Percentiles rank a stretch among this genome's conserved stretches.
Conservation (phyloP, 2,329 filamentous ascomycete species). For the Aspergillus fructus region DNA sequence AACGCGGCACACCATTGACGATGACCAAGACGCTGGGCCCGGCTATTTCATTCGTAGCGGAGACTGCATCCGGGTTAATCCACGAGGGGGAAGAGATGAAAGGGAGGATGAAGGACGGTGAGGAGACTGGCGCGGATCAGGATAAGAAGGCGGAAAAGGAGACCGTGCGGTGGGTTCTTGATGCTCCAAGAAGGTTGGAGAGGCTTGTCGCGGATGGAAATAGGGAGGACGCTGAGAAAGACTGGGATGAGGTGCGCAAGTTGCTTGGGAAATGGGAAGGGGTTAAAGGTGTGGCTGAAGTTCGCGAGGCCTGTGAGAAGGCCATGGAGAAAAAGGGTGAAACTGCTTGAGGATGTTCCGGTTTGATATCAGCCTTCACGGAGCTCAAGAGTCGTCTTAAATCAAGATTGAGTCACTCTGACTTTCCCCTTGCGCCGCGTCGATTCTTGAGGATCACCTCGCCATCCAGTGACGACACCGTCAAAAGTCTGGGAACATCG, state of each 20-base stretch:
- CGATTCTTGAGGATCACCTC: not conserved
- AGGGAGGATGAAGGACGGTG: conserved; percentile 28
- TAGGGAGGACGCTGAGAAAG: conserved; percentile 39
- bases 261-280: conserved; percentile 44
- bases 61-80: conserved; percentile 42
- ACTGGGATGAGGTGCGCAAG: conserved; percentile 43
- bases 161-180: conserved; percentile 48
- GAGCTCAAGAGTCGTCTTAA: not conserved
- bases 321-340: conserved; percentile 31
- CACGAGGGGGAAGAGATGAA: conserved; percentile 40
- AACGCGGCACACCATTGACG: conserved; percentile 44
- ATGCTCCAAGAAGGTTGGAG: conserved; percentile 39
- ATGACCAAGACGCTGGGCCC: conserved; percentile 46
- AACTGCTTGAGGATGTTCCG: conserved; percentile 22
- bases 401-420: not conserved
- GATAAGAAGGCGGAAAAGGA: conserved; percentile 35
- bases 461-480: not conserved
- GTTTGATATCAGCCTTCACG: not conserved
- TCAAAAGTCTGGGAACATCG: not conserved
- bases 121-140: conserved; percentile 16
- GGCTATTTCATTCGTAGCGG: conserved; percentile 45
- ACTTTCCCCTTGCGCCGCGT: not conserved
- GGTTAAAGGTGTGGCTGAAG: conserved; percentile 44
- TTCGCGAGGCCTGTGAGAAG: conserved; percentile 40
- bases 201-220: conserved; percentile 39